Conservation (phyloP, 257 asterid species). For the Verbena officinalis region DNA sequence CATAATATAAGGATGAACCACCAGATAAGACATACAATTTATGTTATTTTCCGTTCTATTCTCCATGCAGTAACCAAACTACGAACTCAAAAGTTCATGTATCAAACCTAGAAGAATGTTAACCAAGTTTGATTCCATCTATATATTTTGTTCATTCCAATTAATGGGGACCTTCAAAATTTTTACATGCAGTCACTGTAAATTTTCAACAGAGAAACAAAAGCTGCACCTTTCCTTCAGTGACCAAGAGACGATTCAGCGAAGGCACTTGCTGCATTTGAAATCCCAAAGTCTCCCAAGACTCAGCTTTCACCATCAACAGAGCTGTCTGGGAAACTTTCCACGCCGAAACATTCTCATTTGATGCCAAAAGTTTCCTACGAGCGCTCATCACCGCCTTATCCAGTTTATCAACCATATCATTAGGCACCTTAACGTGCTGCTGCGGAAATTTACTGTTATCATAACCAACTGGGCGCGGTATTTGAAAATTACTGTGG, state of each 20-base stretch:
- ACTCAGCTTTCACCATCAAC: slow-evolving; percentile 52
- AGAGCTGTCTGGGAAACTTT: slow-evolving; percentile 82
- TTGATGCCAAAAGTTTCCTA: slow-evolving; percentile 43
- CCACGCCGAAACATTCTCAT: slow-evolving; percentile 71
- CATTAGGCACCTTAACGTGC: slow-evolving; percentile 32
- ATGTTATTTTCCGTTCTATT: too few relatives aligned
- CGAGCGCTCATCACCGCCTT: slow-evolving; percentile 61
- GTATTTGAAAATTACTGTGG: slow-evolving; percentile 21
- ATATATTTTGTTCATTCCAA: too few relatives aligned
- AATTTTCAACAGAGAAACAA: not conserved
- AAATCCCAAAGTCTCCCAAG: slow-evolving; percentile 88
- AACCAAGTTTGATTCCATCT: not conserved
- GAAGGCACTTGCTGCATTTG: slow-evolving; percentile 86
- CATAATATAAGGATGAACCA: too few relatives aligned
- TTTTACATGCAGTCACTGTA: not conserved
- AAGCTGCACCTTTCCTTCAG: slow-evolving; percentile 72
- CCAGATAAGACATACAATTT: too few relatives aligned
- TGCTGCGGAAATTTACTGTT: slow-evolving; percentile 30
- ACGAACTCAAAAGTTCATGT: slow-evolving; percentile 2
- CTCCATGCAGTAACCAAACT: not conserved
- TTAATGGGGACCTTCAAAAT: not conserved
- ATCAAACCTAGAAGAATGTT: not conserved
- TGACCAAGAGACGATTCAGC: slow-evolving; percentile 48
- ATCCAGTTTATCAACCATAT: slow-evolving; percentile 53
- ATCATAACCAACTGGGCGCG: slow-evolving; percentile 19